Base-by-base conservation (phyloP, 129 eudicot species). In the Gnaphalium uliginosum region DNA sequence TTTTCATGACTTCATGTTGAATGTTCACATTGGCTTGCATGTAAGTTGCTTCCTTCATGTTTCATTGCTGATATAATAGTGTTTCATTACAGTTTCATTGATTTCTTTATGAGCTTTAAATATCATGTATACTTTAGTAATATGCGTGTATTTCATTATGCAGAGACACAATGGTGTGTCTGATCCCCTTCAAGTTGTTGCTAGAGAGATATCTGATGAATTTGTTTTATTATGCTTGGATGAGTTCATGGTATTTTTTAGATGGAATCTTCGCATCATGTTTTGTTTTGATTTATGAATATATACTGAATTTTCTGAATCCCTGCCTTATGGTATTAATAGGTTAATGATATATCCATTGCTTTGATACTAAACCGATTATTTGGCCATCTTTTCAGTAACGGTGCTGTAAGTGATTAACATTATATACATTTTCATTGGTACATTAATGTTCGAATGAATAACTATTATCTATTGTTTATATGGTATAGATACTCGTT, bases 1-100 rank as follows among this genome's bases (percentile, higher is more conserved):
- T 85, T 95, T 95, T 85, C 97, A 95, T 76, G 99, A 95, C 91
- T 95, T 95, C 69, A 95, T 95, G 99, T 88, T 95, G 80, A 84
- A 78, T 63, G 96, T 95, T 54, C 99, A 95, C 83, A 89, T 90
- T 83, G 86, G 96, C 46, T 83, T 95, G 86, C 97, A 86, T 71
- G 99, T 85, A 86, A 84, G 76, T 51, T 41, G 29, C 25, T 51
- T 69, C 24, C 50, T 43, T 43, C 17, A 43, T 9, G 4, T 43
- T 43, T 43, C 50, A 11, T 11, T 41, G 15, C 50, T 41, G 50
- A 10, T 41, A 11, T 41, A 41, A 41, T 35, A 41, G 15, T 41
- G 17, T 41, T 41, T 3, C 50, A 43, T 43, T 9, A 2, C 4
- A 10, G 4, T 43, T 43, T 9, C 17, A 43, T 43, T 11, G 4